A percentile compares a stretch with the other conserved stretches of the same genome.
Evolutionary conservation across 2,329 filamentous ascomycete species (phyloP).

Genomic region (Ophiognomonia clavigignenti-juglandacearum): DNA sequence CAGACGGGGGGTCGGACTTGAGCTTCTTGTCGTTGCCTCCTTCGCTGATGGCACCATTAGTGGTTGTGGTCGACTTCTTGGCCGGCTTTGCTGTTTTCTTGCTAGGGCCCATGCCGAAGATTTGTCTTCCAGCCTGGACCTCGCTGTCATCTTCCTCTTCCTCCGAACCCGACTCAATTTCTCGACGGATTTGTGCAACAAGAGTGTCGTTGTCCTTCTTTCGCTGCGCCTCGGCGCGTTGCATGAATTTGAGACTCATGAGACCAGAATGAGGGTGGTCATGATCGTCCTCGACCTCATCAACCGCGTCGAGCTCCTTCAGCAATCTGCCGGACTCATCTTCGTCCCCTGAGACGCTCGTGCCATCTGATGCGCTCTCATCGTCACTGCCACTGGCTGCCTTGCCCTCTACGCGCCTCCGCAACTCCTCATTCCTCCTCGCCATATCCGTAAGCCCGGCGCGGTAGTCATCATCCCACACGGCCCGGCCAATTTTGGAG

Average conservation of each 20-base stretch:
- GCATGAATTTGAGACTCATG: conserved; percentile 90
- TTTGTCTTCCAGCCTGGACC: conserved; percentile 62
- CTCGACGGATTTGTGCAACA: conserved; percentile 62
- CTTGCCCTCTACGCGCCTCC: conserved; percentile 72
- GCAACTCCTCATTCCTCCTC: conserved; percentile 74
- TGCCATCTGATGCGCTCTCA: conserved; percentile 42
- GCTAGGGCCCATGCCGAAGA: conserved; percentile 51
- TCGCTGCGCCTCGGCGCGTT: conserved; percentile 73
- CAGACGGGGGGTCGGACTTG: neutral
- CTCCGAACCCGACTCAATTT: conserved; percentile 61
- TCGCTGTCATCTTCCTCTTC: conserved; percentile 47
- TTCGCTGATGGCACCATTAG: conserved; percentile 12
- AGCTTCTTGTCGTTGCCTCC: conserved; percentile 1
- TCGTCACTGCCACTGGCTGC: conserved; percentile 24
- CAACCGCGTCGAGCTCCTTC: conserved; percentile 38
- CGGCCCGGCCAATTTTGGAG: conserved; percentile 71
- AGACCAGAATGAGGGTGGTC: conserved; percentile 62
- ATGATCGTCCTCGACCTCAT: conserved; percentile 37
- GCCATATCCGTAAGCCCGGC: conserved; percentile 76
- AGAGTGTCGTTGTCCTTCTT: conserved; percentile 79
- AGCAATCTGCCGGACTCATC: conserved; percentile 45
- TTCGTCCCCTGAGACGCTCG: conserved; percentile 55
- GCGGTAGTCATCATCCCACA: conserved; percentile 85
- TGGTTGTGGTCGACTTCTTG: conserved; percentile 16
- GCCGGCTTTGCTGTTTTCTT: conserved; percentile 25